Percentiles rank a stretch among this genome's conserved stretches.
Conservation (phyloP, 2,329 filamentous ascomycete genomes). For the Monilinia fructigena region DNA sequence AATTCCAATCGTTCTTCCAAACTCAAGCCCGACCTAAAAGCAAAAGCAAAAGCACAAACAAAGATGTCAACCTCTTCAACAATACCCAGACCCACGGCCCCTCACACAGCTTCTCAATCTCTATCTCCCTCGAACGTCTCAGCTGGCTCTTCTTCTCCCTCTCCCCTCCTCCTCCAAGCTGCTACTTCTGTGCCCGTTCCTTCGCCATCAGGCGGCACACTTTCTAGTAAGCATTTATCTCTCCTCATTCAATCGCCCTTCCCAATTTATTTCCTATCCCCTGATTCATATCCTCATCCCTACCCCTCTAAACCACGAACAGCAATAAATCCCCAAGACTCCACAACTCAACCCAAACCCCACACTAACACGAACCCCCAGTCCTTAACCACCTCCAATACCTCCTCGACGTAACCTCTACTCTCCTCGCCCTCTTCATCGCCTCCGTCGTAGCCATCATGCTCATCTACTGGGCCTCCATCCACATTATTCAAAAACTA, state of each 20-base stretch:
- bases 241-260: neutral
- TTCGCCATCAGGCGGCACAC: neutral
- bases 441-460: neutral
- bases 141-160: neutral
- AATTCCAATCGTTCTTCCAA: neutral
- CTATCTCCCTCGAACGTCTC: neutral
- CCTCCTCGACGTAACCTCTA: conserved; percentile 19
- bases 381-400: conserved; percentile 16
- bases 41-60: neutral
- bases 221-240: neutral
- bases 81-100: neutral
- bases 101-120: neutral
- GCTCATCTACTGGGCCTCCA: conserved; percentile 11
- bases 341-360: too few relatives aligned
- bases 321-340: too few relatives aligned
- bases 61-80: neutral
- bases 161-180: neutral
- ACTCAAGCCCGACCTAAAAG: neutral
- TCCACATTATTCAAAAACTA: neutral
- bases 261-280: neutral
- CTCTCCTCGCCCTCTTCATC: conserved; percentile 7
- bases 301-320: neutral
- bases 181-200: neutral
- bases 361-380: neutral
- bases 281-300: neutral